These are phyloP conservation scores for Fraxinus nigra DNA, from an alignment of 305 asterid genomes.

Conservation along the genomic window DNA sequence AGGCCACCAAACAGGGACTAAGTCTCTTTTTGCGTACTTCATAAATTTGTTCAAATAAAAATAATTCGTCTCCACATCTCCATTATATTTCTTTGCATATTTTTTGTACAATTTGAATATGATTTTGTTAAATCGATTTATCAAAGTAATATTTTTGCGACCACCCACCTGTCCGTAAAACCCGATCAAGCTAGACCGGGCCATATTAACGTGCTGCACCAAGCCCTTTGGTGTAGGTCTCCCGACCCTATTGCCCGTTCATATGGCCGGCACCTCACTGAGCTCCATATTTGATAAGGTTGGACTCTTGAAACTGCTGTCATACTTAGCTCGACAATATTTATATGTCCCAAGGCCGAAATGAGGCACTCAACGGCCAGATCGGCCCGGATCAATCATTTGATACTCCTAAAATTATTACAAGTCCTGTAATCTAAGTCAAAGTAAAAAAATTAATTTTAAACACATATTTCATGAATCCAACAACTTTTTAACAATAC, in stretches of 20 bases:
- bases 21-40: background rate
- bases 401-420: background rate
- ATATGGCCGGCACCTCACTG: background rate
- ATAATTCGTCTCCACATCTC: background rate
- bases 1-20: background rate
- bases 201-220: background rate
- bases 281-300: background rate
- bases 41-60: background rate
- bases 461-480: no score
- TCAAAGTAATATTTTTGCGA: no score
- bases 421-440: no score
- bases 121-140: background rate
- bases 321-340: background rate
- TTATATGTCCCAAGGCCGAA: background rate
- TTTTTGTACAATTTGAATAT: background rate
- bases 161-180: background rate
- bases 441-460: no score
- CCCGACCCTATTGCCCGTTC: background rate
- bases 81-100: background rate
- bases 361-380: background rate
- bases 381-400: background rate
- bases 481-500: no score
- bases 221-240: no score
- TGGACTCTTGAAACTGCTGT: background rate
- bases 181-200: background rate